These are phyloP conservation scores for Candida odintsovae DNA, from an alignment of 805 yeast species.

Conservation along the genomic window DNA sequence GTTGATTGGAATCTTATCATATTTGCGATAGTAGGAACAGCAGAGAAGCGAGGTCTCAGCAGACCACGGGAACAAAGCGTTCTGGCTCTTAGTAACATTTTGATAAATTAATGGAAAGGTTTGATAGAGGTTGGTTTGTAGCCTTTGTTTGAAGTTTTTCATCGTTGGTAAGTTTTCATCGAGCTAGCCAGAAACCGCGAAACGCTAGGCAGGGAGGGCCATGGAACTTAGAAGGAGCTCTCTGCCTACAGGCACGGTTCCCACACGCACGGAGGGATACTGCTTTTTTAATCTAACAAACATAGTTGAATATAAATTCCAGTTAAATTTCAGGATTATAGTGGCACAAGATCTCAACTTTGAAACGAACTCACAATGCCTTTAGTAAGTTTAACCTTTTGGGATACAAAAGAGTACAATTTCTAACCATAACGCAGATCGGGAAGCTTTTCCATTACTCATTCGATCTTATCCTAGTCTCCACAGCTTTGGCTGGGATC, in stretches of 20 bases:
- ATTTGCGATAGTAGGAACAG: background rate
- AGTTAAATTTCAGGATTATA: too few relatives aligned
- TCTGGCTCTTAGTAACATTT: background rate
- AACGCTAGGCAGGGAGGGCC: background rate
- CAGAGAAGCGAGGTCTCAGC: background rate
- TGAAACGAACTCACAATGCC: slow-evolving; percentile 2
- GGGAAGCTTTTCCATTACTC: slow-evolving; percentile 54
- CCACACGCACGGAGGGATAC: background rate
- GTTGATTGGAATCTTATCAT: slow-evolving; percentile 3
- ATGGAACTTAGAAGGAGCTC: too few relatives aligned
- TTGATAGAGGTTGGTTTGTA: too few relatives aligned
- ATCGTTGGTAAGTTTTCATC: background rate
- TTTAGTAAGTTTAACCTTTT: background rate
- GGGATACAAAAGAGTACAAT: background rate
- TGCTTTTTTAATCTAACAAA: too few relatives aligned
- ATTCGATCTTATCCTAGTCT: slow-evolving; percentile 53
- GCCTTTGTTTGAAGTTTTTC: background rate
- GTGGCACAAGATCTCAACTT: too few relatives aligned
- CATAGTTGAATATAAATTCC: too few relatives aligned
- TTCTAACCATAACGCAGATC: slow-evolving; percentile 23
- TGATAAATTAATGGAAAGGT: too few relatives aligned
- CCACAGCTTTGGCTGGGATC: slow-evolving; percentile 68
- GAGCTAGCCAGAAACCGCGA: background rate
- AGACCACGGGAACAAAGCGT: background rate
- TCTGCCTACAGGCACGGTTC: background rate